phyloP scores from a whole-genome alignment of 1,284 basidiomycete species.

The Cronartium quercuum region DNA sequence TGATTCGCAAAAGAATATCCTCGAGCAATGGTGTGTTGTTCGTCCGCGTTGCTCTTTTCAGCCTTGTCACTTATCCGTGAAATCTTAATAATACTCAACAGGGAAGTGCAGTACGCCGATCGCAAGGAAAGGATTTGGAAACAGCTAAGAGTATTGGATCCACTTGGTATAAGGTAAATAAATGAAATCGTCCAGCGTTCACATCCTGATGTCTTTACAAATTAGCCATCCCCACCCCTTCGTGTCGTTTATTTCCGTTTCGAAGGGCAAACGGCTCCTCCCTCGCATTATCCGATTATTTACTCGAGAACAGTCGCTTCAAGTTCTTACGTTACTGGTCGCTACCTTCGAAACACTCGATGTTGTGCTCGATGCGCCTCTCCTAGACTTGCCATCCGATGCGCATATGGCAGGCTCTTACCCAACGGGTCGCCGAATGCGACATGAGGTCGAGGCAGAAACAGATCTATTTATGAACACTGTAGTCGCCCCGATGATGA shows the following conservation, averaged over 20 bases:
- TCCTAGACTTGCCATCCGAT: conserved; percentile 49
- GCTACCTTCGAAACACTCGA: conserved; percentile 91
- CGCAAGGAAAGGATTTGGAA: conserved; percentile 71
- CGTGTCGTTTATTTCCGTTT: conserved; percentile 77
- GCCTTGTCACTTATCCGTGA: background rate
- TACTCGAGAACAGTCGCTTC: conserved; percentile 69
- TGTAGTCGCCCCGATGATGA: conserved; percentile 78
- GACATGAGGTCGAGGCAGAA: conserved; percentile 71
- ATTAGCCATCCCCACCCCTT: conserved; percentile 87
- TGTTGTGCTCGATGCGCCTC: conserved; percentile 67
- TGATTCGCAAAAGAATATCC: conserved; percentile 38
- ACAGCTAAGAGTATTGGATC: conserved; percentile 75
- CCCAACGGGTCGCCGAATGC: conserved; percentile 39
- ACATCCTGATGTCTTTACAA: conserved; percentile 18
- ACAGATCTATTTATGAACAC: conserved; percentile 81
- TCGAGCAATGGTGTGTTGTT: conserved; percentile 40
- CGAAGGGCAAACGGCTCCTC: conserved; percentile 89
- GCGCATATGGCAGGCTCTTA: conserved; percentile 27
- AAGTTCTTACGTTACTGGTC: conserved; percentile 80
- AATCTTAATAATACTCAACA: conserved; percentile 45
- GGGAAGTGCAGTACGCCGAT: conserved; percentile 60
- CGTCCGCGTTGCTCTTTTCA: background rate
- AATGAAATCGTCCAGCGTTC: conserved; percentile 44
- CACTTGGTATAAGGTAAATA: conserved; percentile 74
- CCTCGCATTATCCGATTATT: conserved; percentile 85